Evolutionary conservation across 441 rosid genomes (phyloP), one percentile per base, ranked within the genome.

Genomic region (Daphne laureola): DNA sequence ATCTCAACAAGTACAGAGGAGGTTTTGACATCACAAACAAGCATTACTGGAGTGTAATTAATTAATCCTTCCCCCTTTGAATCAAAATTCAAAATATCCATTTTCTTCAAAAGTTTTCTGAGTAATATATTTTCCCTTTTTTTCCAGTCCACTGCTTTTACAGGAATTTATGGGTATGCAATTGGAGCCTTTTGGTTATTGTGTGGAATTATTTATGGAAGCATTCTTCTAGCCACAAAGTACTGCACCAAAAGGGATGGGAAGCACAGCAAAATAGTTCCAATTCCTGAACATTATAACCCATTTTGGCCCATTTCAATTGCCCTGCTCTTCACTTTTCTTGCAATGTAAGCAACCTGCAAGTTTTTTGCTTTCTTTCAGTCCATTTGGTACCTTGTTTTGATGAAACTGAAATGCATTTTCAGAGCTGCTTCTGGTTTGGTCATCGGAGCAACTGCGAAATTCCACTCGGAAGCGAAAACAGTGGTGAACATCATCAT

Each of bases 41-140:
- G 44, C 86, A 86, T 42, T 86, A 86, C 26, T 86, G 94, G 90
- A 82, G 77, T 70, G 94, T 86, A 83, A 82, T 53, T 86, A 83
- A 82, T 53, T 53, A 31, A 21, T 52, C 67, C 42, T 14, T 46
- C 50, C 27, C 38, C 43, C 17, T 61, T 31, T 44, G 35, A 48
- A 3, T 47, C 18, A 18, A 26, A 48, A 48, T 21, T 47, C 14
- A 47, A 6, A 6, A 11, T 17, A 47, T 47, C 13, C 50, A 47
- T 12, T 11, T 21, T 21, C 2, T 21, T 21, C 25, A 21, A 21
- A 21, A 2, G 25, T 21, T 21, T 21, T 4, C 25, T 21, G n/a
- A n/a, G n/a, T n/a, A 2, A 21, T 21, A 2, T 21, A 21, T 2
- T 15, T 8, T 21, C 25, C 41, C 14, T 23, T 13, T 17, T 49